These are phyloP conservation scores for Henckelia pumila DNA, from an alignment of 257 asterid genomes.

Conservation along the genomic window DNA sequence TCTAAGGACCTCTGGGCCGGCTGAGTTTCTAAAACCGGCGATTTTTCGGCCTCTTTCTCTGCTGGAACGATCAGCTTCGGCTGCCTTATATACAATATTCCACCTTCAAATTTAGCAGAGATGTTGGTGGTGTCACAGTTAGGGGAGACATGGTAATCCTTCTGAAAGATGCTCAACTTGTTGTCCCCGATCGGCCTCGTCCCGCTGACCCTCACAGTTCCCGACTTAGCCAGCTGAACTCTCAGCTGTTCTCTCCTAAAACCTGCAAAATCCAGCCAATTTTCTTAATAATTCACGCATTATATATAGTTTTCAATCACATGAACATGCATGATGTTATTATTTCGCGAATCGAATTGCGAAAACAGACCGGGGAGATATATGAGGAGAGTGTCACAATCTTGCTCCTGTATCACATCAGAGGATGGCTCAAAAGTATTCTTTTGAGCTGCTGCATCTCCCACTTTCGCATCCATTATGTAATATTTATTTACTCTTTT, in stretches of 20 bases:
- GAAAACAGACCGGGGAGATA: slow-evolving; percentile 52
- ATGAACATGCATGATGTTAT: too few species aligned
- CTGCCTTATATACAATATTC: slow-evolving; percentile 40
- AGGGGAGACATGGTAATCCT: slow-evolving; percentile 47
- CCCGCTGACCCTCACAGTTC: slow-evolving; percentile 56
- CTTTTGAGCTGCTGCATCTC: slow-evolving; percentile 25
- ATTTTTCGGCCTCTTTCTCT: slow-evolving; percentile 20
- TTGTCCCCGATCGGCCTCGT: slow-evolving; percentile 28
- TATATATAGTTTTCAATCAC: background rate
- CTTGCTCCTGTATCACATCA: slow-evolving; percentile 49
- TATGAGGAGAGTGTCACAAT: slow-evolving; percentile 50
- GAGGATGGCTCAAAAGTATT: slow-evolving; percentile 49
- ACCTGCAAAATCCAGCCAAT: slow-evolving; percentile 31
- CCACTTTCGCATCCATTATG: slow-evolving; percentile 34
- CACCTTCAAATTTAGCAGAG: slow-evolving; percentile 59
- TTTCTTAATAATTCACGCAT: background rate
- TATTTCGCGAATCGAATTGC: background rate
- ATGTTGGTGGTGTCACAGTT: slow-evolving; percentile 47
- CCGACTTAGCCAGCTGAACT: slow-evolving; percentile 44
- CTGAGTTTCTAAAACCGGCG: slow-evolving; percentile 23
- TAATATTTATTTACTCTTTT: background rate
- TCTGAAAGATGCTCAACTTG: slow-evolving; percentile 43
- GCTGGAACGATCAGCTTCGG: slow-evolving; percentile 47
- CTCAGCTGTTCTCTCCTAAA: slow-evolving; percentile 56
- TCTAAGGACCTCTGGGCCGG: slow-evolving; percentile 14